Conservation (phyloP, 139 green algal species). For the Chlamydomonas applanata region DNA sequence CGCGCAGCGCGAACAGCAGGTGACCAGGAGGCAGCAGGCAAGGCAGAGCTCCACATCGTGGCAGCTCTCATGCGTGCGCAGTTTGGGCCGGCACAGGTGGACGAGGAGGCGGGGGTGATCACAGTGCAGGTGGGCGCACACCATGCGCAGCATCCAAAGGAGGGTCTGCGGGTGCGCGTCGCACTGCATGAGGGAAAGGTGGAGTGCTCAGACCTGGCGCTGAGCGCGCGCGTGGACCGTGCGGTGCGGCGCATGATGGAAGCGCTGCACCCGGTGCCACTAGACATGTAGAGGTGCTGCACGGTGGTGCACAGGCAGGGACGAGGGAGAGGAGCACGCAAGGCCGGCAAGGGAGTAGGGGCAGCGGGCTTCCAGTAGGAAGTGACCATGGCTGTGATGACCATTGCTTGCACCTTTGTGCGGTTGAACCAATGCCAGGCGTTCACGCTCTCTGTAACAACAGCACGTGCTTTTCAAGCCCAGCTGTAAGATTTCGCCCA, state of each 20-base stretch:
- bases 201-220: neutral
- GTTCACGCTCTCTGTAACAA: no score
- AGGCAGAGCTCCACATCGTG: slow-evolving; percentile 62
- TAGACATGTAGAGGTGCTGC: neutral
- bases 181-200: neutral
- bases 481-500: no score
- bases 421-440: no score
- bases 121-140: slow-evolving; percentile 11
- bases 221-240: neutral
- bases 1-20: neutral
- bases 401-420: no score
- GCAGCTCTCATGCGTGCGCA: slow-evolving; percentile 69
- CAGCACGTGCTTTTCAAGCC: no score
- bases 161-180: neutral
- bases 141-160: neutral
- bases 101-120: slow-evolving; percentile 22
- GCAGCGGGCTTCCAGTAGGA: no score
- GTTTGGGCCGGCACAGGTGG: slow-evolving; percentile 67
- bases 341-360: no score
- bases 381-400: no score
- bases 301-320: neutral
- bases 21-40: slow-evolving; percentile 19
- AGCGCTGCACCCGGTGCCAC: neutral
- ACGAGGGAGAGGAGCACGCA: no score
- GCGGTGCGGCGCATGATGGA: neutral